These are phyloP conservation scores for Hypholoma sublateritium DNA, from an alignment of 768 basidiomycete genomes.

Conservation along the genomic window DNA sequence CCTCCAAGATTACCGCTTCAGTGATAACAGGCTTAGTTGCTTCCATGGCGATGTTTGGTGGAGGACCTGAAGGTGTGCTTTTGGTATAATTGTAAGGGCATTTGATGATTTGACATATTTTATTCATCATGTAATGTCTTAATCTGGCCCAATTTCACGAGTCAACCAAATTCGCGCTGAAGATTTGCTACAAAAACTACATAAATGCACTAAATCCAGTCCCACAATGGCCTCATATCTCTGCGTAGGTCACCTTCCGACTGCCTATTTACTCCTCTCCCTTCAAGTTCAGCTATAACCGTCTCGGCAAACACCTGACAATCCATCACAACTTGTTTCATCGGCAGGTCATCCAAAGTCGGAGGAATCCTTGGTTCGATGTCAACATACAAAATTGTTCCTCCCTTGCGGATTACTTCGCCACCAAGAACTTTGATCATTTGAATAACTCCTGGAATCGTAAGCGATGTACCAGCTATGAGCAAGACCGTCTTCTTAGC, in stretches of 20 bases:
- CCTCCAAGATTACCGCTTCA: too few relatives aligned
- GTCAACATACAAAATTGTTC: neutral
- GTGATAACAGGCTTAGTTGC: too few relatives aligned
- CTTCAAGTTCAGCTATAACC: neutral
- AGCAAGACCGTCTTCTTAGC: neutral
- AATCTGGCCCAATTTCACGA: too few relatives aligned
- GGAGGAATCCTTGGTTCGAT: neutral
- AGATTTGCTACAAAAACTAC: too few relatives aligned
- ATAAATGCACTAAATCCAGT: too few relatives aligned
- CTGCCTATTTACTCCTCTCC: neutral
- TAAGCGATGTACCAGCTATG: neutral
- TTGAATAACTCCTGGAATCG: neutral
- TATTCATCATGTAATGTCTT: too few relatives aligned
- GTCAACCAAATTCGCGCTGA: too few relatives aligned
- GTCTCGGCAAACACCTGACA: neutral
- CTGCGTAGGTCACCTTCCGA: neutral
- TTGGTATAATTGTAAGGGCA: too few relatives aligned
- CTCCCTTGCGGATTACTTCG: neutral
- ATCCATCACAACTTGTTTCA: neutral
- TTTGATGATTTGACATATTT: too few relatives aligned
- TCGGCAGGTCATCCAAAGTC: neutral
- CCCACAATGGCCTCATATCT: neutral
- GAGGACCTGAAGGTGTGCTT: too few relatives aligned
- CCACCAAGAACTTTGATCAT: neutral
- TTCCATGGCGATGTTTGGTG: too few relatives aligned